Evolutionary conservation across 495 filamentous ascomycete genomes (phyloP).

Genomic region (Penicillium cosmopolitanum): DNA sequence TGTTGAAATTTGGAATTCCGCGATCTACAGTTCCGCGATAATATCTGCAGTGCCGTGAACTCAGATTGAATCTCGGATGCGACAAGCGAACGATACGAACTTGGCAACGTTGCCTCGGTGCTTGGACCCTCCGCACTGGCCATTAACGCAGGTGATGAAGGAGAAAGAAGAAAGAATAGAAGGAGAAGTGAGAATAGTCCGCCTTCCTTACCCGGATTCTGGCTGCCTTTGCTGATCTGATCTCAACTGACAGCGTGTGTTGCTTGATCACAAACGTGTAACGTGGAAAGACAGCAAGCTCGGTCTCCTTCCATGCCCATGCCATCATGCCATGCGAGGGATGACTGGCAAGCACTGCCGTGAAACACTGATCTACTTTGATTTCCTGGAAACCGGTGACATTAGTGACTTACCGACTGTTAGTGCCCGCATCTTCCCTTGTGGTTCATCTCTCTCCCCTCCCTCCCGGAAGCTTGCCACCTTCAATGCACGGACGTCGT

Average conservation of each 20-base stretch:
- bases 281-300: neutral
- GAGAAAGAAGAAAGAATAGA: neutral
- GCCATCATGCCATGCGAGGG: slow-evolving; percentile 19
- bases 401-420: slow-evolving; percentile 16
- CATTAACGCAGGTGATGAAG: neutral
- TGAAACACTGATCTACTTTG: slow-evolving; percentile 21
- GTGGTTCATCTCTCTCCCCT: neutral
- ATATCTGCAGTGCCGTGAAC: slow-evolving; percentile 5
- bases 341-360: slow-evolving; percentile 12
- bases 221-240: slow-evolving; percentile 25
- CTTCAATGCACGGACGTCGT: slow-evolving; percentile 6
- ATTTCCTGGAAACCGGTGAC: slow-evolving; percentile 19
- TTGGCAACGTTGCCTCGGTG: slow-evolving; percentile 25
- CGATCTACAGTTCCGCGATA: slow-evolving; percentile 8
- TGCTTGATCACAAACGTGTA: slow-evolving; percentile 1
- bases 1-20: neutral
- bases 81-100: slow-evolving; percentile 9
- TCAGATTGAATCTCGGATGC: slow-evolving; percentile 1
- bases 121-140: slow-evolving; percentile 18
- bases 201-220: slow-evolving; percentile 10
- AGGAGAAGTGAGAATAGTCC: slow-evolving; percentile 8
- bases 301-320: neutral
- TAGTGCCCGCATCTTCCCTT: neutral
- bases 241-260: slow-evolving; percentile 6
- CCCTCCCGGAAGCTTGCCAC: slow-evolving; percentile 14